A percentile compares a stretch with the other conserved stretches of the same genome.
Evolutionary conservation across 148 eudicot genomes (phyloP).

Genomic region (Silene latifolia): DNA sequence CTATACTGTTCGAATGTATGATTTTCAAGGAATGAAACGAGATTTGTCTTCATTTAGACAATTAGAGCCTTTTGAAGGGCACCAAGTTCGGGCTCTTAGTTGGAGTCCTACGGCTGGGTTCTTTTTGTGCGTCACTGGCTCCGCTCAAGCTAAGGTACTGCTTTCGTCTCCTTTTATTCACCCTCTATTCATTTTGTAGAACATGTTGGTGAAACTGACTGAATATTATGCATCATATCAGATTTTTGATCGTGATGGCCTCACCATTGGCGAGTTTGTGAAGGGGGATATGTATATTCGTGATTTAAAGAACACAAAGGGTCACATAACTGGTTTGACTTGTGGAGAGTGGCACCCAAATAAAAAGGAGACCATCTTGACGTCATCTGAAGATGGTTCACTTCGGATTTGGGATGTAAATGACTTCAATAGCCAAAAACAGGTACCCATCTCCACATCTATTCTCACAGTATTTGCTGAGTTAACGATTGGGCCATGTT

Average conservation of each 20-base stretch:
- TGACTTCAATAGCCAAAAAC: slow-evolving; percentile 92
- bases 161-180: background rate
- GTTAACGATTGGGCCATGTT: background rate
- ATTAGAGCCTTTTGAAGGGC: slow-evolving; percentile 96
- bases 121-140: slow-evolving; percentile 91
- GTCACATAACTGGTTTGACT: slow-evolving; percentile 93
- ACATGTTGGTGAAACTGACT: slow-evolving; percentile 5
- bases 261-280: slow-evolving; percentile 88
- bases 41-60: slow-evolving; percentile 88
- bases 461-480: slow-evolving; percentile 1
- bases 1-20: slow-evolving; percentile 86
- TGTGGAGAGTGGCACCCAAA: slow-evolving; percentile 99
- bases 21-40: slow-evolving; percentile 98
- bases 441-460: slow-evolving; percentile 40
- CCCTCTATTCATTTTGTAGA: background rate
- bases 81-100: slow-evolving; percentile 88
- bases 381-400: slow-evolving; percentile 98
- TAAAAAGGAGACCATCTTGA: slow-evolving; percentile 73
- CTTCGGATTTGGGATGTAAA: slow-evolving; percentile 97
- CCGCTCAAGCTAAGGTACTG: slow-evolving; percentile 93
- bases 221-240: slow-evolving; percentile 22
- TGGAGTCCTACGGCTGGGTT: slow-evolving; percentile 94
- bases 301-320: slow-evolving; percentile 96
- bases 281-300: slow-evolving; percentile 99
- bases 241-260: slow-evolving; percentile 97